A percentile compares a stretch with the other conserved stretches of the same genome.
These are phyloP conservation scores for Cladosporium halotolerans DNA, from an alignment of 2,329 filamentous ascomycete genomes.

Conservation along the genomic window DNA sequence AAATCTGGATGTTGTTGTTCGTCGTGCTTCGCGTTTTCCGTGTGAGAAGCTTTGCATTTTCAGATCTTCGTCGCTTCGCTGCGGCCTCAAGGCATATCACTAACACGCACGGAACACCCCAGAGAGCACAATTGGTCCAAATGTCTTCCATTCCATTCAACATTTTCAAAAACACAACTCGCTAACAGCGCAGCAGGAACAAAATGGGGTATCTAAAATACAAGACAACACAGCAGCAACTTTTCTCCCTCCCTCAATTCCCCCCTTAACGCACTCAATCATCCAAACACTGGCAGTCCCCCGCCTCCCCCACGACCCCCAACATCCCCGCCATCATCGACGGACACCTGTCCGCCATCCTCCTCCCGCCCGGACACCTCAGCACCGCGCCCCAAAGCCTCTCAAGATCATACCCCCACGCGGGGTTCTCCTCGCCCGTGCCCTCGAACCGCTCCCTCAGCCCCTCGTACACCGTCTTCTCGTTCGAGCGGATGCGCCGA, in stretches of 20 bases:
- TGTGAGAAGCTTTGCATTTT: too few species aligned
- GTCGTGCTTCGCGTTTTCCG: too few species aligned
- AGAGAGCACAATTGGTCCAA: too few species aligned
- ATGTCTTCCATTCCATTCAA: too few species aligned
- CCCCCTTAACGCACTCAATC: not conserved
- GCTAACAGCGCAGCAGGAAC: not conserved
- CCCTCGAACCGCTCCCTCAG: conserved; percentile 24
- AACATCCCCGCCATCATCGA: conserved; percentile 20
- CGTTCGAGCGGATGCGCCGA: conserved; percentile 35
- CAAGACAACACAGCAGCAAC: not conserved
- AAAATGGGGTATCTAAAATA: not conserved
- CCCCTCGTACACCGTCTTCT: conserved; percentile 31
- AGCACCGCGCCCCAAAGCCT: conserved; percentile 34
- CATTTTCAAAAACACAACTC: too few species aligned
- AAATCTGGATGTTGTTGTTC: too few species aligned
- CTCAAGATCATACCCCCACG: conserved; percentile 33
- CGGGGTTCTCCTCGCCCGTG: conserved; percentile 28
- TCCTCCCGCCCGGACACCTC: conserved; percentile 25
- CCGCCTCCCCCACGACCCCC: conserved; percentile 12
- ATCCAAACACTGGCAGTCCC: conserved; percentile 25
- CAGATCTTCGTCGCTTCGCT: too few species aligned
- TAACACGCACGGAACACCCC: too few species aligned
- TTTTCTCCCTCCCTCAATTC: not conserved
- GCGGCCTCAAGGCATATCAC: too few species aligned
- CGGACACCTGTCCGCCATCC: conserved; percentile 21